phyloP scores from a whole-genome alignment of 2,329 filamentous ascomycete species.

The Colletotrichum phormii region DNA sequence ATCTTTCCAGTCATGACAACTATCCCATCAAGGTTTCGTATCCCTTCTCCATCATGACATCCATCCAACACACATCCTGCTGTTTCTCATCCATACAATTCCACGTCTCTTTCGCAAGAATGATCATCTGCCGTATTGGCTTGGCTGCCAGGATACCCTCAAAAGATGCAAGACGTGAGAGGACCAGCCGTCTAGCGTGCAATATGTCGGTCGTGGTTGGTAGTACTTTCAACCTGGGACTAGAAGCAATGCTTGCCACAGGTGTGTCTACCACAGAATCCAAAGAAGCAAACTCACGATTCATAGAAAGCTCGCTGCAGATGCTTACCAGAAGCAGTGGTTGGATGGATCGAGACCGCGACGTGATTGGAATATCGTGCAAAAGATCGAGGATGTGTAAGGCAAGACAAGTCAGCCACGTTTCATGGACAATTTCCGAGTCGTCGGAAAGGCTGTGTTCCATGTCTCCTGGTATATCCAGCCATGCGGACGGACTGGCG shows the following conservation, averaged over 20 bases:
- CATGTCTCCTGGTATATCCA: slow-evolving; percentile 13
- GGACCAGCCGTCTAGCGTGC: slow-evolving; percentile 49
- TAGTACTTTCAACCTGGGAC: slow-evolving; percentile 43
- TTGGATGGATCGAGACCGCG: slow-evolving; percentile 57
- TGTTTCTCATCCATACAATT: slow-evolving; percentile 41
- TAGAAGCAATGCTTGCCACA: neutral
- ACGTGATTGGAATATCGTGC: slow-evolving; percentile 54
- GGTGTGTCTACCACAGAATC: neutral
- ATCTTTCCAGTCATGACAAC: no score
- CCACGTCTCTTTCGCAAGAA: slow-evolving; percentile 57
- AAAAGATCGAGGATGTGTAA: slow-evolving; percentile 56
- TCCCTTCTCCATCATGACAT: slow-evolving; percentile 44
- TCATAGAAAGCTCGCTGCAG: slow-evolving; percentile 53
- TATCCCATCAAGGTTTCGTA: slow-evolving; percentile 43
- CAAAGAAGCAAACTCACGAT: neutral
- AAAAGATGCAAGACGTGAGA: slow-evolving; percentile 50
- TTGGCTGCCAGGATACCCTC: slow-evolving; percentile 52
- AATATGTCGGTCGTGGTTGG: slow-evolving; percentile 45
- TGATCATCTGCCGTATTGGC: slow-evolving; percentile 52
- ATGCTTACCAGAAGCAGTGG: slow-evolving; percentile 56
- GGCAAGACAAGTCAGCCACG: slow-evolving; percentile 57
- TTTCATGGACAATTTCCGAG: slow-evolving; percentile 38
- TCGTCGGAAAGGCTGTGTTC: neutral
- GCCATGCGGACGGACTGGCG: slow-evolving; percentile 1
- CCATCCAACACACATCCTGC: slow-evolving; percentile 55